Conservation (phyloP, 495 filamentous ascomycete genomes). For the Penicillium mononematosum region DNA sequence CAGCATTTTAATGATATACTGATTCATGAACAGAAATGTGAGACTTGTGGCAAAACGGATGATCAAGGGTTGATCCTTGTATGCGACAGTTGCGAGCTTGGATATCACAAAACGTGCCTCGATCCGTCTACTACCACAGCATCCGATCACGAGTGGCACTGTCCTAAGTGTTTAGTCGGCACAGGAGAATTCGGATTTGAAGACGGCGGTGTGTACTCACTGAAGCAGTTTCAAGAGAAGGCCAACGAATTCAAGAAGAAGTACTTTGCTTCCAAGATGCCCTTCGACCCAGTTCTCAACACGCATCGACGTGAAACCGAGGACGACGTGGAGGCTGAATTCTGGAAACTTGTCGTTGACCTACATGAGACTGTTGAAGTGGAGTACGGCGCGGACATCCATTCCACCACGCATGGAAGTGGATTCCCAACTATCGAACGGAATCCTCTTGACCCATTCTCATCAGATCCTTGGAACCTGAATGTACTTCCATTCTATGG, state of each 20-base stretch:
- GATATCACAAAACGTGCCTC: conserved; percentile 84
- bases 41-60: conserved; percentile 83
- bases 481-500: conserved; percentile 89
- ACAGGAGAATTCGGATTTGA: conserved; percentile 98
- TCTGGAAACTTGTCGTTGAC: conserved; percentile 92
- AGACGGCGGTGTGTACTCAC: conserved; percentile 92
- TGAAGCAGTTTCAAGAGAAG: conserved; percentile 95
- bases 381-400: conserved; percentile 97
- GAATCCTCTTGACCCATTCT: conserved; percentile 80
- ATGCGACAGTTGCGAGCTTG: conserved; percentile 92
- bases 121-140: conserved; percentile 78
- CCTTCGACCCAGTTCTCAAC: conserved; percentile 80
- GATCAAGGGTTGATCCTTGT: conserved; percentile 65
- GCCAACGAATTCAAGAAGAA: conserved; percentile 89
- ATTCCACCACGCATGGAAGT: conserved; percentile 96
- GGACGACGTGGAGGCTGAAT: conserved; percentile 95
- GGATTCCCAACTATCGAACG: conserved; percentile 96
- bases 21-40: conserved; percentile 64
- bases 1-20: conserved; percentile 4
- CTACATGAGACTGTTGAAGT: conserved; percentile 95
- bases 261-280: conserved; percentile 90
- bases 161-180: conserved; percentile 90
- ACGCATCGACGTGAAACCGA: conserved; percentile 79
- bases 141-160: conserved; percentile 93
- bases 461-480: conserved; percentile 92